Evolutionary conservation across 2,329 filamentous ascomycete genomes (phyloP).

Genomic region (Talaromyces rugulosus): DNA sequence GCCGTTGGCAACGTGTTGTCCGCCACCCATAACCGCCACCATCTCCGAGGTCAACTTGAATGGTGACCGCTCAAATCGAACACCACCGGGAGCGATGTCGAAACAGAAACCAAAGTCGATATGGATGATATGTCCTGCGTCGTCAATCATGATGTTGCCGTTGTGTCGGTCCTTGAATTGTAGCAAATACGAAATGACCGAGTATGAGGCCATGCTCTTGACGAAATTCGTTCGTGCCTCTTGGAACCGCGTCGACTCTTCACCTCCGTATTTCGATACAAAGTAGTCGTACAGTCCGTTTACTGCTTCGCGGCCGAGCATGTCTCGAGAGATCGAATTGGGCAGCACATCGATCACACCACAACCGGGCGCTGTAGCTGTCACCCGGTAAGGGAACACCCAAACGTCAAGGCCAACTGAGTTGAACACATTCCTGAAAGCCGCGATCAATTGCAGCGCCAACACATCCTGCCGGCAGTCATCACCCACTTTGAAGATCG

Average conservation of each 20-base stretch:
- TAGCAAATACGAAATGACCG: constrained; percentile 89
- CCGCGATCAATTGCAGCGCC: constrained; percentile 94
- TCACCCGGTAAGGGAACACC: constrained; percentile 95
- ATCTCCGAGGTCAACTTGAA: constrained; percentile 98
- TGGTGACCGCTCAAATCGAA: constrained; percentile 94
- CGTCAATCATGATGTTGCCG: constrained; percentile 99
- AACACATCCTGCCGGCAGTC: constrained; percentile 97
- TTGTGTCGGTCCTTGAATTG: constrained; percentile 99
- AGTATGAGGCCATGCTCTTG: constrained; percentile 98
- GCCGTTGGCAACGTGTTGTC: constrained; percentile 28
- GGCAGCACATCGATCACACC: constrained; percentile 97
- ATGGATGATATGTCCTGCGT: constrained; percentile 93
- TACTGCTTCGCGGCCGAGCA: constrained; percentile 95
- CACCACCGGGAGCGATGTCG: constrained; percentile 93
- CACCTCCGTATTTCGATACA: constrained; percentile 91
- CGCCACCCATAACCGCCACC: constrained; percentile 97
- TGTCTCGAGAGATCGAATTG: constrained; percentile 96
- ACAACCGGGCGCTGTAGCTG: constrained; percentile 92
- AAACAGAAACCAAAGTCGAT: constrained; percentile 99
- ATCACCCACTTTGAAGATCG: constrained; percentile 99
- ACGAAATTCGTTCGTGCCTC: constrained; percentile 95
- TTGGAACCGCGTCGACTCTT: constrained; percentile 92
- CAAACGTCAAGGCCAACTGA: constrained; percentile 91
- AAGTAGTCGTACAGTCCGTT: constrained; percentile 99
- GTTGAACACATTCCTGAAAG: constrained; percentile 96